Conservation (phyloP, 768 basidiomycete species). For the Lentinula lateritia region DNA sequence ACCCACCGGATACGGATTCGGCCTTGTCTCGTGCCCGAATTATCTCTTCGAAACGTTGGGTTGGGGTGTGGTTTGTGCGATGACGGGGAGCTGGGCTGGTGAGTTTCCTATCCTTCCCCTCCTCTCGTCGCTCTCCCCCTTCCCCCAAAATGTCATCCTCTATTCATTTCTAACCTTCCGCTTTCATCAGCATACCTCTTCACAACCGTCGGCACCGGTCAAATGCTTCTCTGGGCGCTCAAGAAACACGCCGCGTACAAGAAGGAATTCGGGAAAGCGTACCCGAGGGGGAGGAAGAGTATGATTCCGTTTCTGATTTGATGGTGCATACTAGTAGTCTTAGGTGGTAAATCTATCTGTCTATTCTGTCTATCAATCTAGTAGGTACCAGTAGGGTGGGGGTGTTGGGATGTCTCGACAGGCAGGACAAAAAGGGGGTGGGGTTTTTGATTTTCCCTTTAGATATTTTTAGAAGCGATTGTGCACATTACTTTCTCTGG, state of each 20-base stretch:
- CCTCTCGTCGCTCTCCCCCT: not conserved
- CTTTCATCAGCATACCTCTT: conserved; percentile 53
- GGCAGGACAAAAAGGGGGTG: no score
- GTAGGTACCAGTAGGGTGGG: no score
- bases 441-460: no score
- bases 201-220: conserved; percentile 47
- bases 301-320: conserved; percentile 73
- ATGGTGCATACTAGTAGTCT: not conserved
- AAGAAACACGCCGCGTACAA: conserved; percentile 90
- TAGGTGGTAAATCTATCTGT: no score
- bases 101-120: conserved; percentile 19
- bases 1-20: conserved; percentile 91
- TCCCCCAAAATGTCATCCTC: not conserved
- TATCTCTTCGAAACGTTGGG: conserved; percentile 87
- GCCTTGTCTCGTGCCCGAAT: conserved; percentile 83
- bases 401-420: no score
- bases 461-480: no score
- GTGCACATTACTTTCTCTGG: no score
- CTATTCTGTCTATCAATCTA: no score
- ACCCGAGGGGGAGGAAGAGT: conserved; percentile 76
- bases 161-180: not conserved
- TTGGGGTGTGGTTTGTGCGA: conserved; percentile 64
- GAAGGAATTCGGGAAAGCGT: conserved; percentile 89
- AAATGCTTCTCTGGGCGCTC: conserved; percentile 83
- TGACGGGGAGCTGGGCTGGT: conserved; percentile 80